phyloP scores from a whole-genome alignment of 495 filamentous ascomycete genomes.

The Penicillium taxi region DNA sequence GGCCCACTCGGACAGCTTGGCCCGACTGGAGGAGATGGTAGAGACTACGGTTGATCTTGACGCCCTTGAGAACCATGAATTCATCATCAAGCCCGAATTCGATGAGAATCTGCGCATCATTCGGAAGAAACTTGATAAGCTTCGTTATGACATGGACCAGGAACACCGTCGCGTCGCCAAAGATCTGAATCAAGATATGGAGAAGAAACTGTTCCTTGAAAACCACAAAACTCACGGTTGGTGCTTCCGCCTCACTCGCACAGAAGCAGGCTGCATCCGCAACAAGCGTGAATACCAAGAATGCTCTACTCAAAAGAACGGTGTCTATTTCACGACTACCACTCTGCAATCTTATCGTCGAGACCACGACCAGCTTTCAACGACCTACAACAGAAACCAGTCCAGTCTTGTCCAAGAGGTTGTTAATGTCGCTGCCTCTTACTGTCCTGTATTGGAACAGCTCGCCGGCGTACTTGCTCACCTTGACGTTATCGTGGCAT shows the following conservation, averaged over 20 bases:
- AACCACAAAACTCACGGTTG: constrained; percentile 93
- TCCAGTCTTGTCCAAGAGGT: constrained; percentile 87
- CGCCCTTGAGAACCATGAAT: constrained; percentile 94
- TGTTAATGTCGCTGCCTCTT: constrained; percentile 86
- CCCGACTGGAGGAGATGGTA: constrained; percentile 93
- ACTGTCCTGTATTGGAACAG: constrained; percentile 86
- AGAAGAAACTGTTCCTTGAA: constrained; percentile 98
- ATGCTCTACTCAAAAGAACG: constrained; percentile 97
- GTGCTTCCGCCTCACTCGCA: constrained; percentile 91
- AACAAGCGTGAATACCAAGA: constrained; percentile 87
- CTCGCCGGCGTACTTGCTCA: constrained; percentile 86
- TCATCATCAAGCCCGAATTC: constrained; percentile 97
- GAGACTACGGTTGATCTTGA: constrained; percentile 97
- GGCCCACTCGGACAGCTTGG: constrained; percentile 67
- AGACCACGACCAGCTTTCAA: constrained; percentile 88
- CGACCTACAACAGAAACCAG: constrained; percentile 94
- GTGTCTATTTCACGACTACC: constrained; percentile 93
- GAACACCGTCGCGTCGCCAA: constrained; percentile 71
- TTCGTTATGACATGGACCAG: constrained; percentile 71
- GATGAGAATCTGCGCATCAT: constrained; percentile 84
- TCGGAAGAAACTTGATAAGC: constrained; percentile 80
- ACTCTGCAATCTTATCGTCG: constrained; percentile 74
- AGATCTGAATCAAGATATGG: constrained; percentile 85
- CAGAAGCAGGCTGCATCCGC: constrained; percentile 85
- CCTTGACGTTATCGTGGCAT: constrained; percentile 91